Evolutionary conservation across 2,329 filamentous ascomycete genomes (phyloP).

Genomic region (Cyphellophora attinorum): DNA sequence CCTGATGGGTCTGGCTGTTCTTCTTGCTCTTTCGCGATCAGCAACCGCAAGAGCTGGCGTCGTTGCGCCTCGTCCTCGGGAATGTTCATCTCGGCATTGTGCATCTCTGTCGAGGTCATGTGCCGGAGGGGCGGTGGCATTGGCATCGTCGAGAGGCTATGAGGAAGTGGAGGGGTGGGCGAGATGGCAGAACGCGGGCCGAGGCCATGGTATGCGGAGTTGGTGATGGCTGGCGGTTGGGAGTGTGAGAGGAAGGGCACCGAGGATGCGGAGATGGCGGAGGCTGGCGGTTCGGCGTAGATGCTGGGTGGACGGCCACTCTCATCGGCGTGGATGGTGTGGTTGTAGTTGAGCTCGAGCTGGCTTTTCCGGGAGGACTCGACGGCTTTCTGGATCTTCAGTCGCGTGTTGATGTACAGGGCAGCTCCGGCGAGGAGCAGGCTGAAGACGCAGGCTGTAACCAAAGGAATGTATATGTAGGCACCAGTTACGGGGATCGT

Average conservation of each 20-base stretch:
- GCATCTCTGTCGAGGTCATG: not conserved
- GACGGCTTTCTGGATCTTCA: not conserved
- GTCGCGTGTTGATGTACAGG: conserved; percentile 2
- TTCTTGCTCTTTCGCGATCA: conserved; percentile 22
- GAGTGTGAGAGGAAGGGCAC: not conserved
- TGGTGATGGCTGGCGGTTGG: not conserved
- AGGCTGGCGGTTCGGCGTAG: not conserved
- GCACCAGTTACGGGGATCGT: conserved; percentile 5
- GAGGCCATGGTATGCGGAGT: not conserved
- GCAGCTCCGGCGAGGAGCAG: conserved; percentile 5
- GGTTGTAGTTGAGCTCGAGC: not conserved
- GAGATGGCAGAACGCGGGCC: not conserved
- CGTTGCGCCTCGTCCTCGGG: conserved; percentile 30
- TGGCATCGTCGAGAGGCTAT: not conserved
- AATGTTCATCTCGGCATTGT: conserved; percentile 3
- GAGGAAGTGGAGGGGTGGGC: not conserved
- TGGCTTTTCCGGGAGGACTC: not conserved
- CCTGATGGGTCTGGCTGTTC: not conserved
- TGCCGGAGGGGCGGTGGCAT: not conserved
- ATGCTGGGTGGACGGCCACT: not conserved
- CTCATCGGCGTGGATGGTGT: not conserved
- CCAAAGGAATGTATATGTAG: conserved; percentile 17
- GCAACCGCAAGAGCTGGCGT: conserved; percentile 25
- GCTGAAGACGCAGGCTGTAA: conserved; percentile 10
- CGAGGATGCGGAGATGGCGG: not conserved